These are phyloP conservation scores for Paecilomyces formosus DNA, from an alignment of 2,329 filamentous ascomycete genomes.

Conservation along the genomic window DNA sequence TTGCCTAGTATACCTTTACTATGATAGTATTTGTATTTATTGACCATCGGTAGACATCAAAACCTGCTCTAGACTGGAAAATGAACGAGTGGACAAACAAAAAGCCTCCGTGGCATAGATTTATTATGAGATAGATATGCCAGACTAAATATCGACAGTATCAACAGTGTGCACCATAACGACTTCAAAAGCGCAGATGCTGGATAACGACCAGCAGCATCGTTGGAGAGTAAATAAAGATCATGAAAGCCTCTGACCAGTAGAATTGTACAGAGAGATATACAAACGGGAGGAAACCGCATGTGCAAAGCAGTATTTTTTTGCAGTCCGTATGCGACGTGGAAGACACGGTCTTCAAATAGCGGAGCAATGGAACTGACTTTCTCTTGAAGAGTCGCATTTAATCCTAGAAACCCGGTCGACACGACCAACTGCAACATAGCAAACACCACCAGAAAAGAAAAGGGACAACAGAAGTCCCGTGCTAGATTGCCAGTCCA, in stretches of 20 bases:
- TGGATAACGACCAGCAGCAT: not conserved
- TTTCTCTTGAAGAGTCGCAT: not conserved
- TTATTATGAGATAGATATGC: not conserved
- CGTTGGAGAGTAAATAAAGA: not conserved
- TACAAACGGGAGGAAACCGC: not conserved
- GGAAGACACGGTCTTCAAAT: not conserved
- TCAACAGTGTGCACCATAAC: not conserved
- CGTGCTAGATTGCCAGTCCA: not conserved
- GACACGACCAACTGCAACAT: not conserved
- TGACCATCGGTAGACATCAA: not conserved
- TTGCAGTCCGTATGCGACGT: not conserved
- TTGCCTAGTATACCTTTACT: not conserved
- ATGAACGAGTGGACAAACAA: too few relatives aligned
- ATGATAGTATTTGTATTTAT: not conserved
- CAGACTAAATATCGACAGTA: not conserved
- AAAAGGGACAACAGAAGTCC: not conserved
- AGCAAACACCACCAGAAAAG: not conserved
- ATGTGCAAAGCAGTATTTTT: not conserved
- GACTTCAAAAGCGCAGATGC: not conserved
- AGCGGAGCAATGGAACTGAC: not conserved
- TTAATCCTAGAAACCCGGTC: not conserved
- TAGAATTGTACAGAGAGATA: conserved; percentile 1
- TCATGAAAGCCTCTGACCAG: not conserved
- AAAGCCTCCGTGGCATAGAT: not conserved
- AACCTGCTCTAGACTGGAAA: not conserved